Evolutionary conservation across 2,329 filamentous ascomycete genomes (phyloP), one percentile per base, ranked within the genome.

Genomic region (Cercospora nicotianae): DNA sequence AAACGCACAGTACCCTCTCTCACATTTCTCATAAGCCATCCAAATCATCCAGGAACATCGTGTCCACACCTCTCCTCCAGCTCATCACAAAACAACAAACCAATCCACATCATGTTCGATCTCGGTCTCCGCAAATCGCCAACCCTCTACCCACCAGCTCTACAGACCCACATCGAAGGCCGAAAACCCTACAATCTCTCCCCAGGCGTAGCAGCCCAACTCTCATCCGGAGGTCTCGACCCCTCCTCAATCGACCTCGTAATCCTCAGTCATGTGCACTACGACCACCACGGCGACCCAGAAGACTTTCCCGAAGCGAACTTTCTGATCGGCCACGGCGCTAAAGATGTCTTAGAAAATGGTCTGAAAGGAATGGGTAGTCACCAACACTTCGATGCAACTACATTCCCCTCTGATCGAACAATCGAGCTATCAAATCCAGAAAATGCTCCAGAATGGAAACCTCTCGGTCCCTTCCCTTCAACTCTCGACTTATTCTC

Each of bases 251-350:
- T 83, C 13, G 74, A 83, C 64, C 75, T 77, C 5, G 78, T 85
- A 4, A 77, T 87, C 7, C 74, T 86, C 1, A 84, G 82, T 70
- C 86, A 88, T 67, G 76, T 77, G 1, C 86, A 88, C 71, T 87
- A 84, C 80, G 86, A 88, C 71, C 86, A 88, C 69, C 80, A 84
- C 42, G 87, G 86, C n/a, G 86, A 84, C 4, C 84, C 85, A 0
- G 76, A 78, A 1, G 84, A 87, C 71, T 88, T 87, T 69, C 68
- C 79, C 0, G 75, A 78, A 12, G 79, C 84, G 0, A 78, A 78
- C 2, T 87, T 88, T 69, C 70, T 85, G 3, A 82, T 87, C 9
- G 87, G 87, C 0, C 77, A 79, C 3, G 84, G 83, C 5, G 81
- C 82, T 0, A 70, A 82, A 18, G 70, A 81, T 42, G 73, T 86